Conservation (phyloP, 345 rosid genomes). For the Syzygium aromaticum region DNA sequence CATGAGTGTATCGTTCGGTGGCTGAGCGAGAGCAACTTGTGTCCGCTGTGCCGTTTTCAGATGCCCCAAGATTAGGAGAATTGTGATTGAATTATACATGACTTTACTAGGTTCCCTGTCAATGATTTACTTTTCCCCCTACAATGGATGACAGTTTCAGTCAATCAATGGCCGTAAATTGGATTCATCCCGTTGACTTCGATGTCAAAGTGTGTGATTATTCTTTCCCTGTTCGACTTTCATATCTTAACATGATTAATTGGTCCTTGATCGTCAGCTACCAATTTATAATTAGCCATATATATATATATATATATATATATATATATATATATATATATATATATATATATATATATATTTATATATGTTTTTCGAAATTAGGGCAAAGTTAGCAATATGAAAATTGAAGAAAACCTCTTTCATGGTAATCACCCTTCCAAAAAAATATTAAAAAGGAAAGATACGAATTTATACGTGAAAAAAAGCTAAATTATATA, state of each 20-base stretch:
- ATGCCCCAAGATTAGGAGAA: neutral
- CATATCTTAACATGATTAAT: neutral
- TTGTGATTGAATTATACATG: neutral
- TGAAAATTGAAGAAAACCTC: neutral
- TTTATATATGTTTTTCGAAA: neutral
- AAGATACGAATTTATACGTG: neutral
- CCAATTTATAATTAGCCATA: neutral
- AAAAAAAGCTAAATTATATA: too few species aligned
- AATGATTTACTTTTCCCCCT: neutral
- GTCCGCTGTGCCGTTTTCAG: neutral
- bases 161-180: neutral
- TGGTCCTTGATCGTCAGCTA: neutral
- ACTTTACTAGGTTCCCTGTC: neutral
- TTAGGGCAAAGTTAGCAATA: neutral
- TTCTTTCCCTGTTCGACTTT: neutral
- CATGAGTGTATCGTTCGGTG: neutral
- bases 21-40: neutral
- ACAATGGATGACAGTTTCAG: neutral
- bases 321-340: too few species aligned
- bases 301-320: too few species aligned
- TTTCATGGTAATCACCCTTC: neutral
- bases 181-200: neutral
- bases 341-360: too few species aligned
- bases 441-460: neutral
- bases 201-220: neutral